These are phyloP conservation scores for Globisporangium takayamanum DNA, from an alignment of 352 stramenopile genomes.

Conservation along the genomic window DNA sequence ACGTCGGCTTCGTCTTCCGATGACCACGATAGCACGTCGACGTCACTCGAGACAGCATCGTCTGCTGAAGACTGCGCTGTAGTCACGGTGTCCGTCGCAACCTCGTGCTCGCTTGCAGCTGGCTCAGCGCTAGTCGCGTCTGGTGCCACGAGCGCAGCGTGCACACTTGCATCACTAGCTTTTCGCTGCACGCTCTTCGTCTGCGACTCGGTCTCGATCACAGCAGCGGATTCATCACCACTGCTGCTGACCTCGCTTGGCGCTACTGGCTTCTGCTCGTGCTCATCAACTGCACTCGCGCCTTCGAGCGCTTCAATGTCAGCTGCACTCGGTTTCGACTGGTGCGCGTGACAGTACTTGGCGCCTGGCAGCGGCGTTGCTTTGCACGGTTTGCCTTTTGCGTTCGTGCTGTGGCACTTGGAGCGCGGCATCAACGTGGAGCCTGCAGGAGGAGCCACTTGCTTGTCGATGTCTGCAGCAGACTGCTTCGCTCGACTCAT, in stretches of 20 bases:
- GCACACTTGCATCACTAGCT: no score
- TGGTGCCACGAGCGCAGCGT: not conserved
- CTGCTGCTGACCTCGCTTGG: not conserved
- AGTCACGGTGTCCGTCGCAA: not conserved
- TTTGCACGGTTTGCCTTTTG: slow-evolving; percentile 44
- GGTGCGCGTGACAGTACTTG: slow-evolving; percentile 38
- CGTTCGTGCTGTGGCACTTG: slow-evolving; percentile 29
- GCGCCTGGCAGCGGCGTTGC: slow-evolving; percentile 16
- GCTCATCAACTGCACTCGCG: not conserved
- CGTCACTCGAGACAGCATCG: not conserved
- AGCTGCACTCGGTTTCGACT: not conserved
- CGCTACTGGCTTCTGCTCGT: not conserved
- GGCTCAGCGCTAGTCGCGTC: not conserved
- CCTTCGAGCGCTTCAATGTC: not conserved
- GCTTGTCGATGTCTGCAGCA: not conserved
- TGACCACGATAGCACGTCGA: slow-evolving; percentile 14
- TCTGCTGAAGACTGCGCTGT: not conserved
- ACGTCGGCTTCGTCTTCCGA: slow-evolving; percentile 33
- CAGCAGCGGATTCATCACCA: no score
- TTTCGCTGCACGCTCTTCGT: no score
- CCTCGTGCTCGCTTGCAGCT: not conserved
- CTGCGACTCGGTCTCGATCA: no score
- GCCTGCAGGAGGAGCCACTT: not conserved
- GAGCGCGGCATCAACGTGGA: not conserved
- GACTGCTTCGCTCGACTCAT: not conserved